These are phyloP conservation scores for Cinchona pubescens DNA, from an alignment of 257 asterid species.

Conservation along the genomic window DNA sequence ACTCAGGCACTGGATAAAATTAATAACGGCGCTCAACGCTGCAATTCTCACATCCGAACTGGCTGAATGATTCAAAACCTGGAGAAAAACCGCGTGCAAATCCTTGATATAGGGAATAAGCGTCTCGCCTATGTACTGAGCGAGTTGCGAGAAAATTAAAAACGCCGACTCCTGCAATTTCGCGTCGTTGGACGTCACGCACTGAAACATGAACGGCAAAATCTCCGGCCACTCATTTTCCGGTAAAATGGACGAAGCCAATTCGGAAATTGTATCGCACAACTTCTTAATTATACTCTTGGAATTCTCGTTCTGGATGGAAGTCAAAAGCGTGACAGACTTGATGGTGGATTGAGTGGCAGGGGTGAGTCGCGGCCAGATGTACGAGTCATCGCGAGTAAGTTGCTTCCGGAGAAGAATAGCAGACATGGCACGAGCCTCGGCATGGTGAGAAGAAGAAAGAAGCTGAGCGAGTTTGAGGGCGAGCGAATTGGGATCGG, in stretches of 20 bases:
- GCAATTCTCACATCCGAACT: conserved; percentile 81
- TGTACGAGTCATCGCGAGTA: conserved; percentile 68
- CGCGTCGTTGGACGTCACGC: conserved; percentile 62
- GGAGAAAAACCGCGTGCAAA: conserved; percentile 73
- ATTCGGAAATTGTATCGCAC: conserved; percentile 84
- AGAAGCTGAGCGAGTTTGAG: conserved; percentile 68
- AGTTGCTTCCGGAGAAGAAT: conserved; percentile 83
- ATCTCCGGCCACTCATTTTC: conserved; percentile 89
- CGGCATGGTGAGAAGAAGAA: conserved; percentile 45
- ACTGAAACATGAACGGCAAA: conserved; percentile 86
- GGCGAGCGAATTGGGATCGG: conserved; percentile 74
- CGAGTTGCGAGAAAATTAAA: conserved; percentile 74
- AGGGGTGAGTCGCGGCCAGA: conserved; percentile 67
- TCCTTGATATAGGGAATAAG: conserved; percentile 65
- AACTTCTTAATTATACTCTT: conserved; percentile 66
- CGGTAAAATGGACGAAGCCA: conserved; percentile 80
- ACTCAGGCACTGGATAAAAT: conserved; percentile 83
- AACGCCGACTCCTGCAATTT: conserved; percentile 83
- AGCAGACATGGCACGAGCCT: conserved; percentile 82
- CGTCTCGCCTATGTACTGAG: conserved; percentile 72
- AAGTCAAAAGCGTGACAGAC: conserved; percentile 44
- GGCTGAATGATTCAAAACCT: conserved; percentile 53
- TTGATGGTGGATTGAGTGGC: conserved; percentile 61
- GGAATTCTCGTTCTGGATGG: conserved; percentile 65
- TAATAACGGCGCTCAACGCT: conserved; percentile 84